Base-by-base conservation (phyloP, 352 stramenopile genomes). In the Aphanomyces invadans region DNA sequence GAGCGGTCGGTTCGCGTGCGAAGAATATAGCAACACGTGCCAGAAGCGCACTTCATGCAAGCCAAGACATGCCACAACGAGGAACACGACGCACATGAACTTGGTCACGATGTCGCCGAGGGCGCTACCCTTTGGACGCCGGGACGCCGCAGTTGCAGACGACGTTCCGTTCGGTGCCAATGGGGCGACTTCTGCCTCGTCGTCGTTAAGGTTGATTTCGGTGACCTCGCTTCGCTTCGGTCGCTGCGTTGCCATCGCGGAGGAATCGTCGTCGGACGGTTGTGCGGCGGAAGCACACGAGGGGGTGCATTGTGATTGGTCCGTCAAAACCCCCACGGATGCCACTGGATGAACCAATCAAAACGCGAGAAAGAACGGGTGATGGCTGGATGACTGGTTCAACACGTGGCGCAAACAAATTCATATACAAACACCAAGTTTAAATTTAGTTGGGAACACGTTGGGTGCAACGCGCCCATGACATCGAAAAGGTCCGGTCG, bases 41-140 rank as follows among this genome's bases (percentile, higher is more conserved):
- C 84, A 67, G 62, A 90, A 89, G 61, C 79, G 65, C 23, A 72
- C 77, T 68, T 89, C 80, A 62, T 88, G 74, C 9, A 88, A 65
- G 10, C 78, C 82, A 12, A 88, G 64, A 39, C 29, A 67, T 26
- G 80, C 79, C n/a, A 85, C 71, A 5, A 55, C 54, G 31, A 90
- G 55, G 71, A 90, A 87, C 23, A 74, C 55, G n/a, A 74, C 28
- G 55, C 55, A 32, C 10, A 49, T 52, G 36, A 64, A 46, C 55
- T 64, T 64, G 32, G 55, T 64, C 19, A 64, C 10, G 25, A 64
- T 46, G 39, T 52, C 31, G 36, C 55, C 23, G 9, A 46, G 21
- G 21, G 36, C 55, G 21, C 31, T 33, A 26, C 55, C 36, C 31
- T 64, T 23, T 19, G 9, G 55, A 11, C 25, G 28, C 23, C 19